Base-by-base conservation (phyloP, 176 grass and related monocot genomes). In the Paspalum vaginatum region DNA sequence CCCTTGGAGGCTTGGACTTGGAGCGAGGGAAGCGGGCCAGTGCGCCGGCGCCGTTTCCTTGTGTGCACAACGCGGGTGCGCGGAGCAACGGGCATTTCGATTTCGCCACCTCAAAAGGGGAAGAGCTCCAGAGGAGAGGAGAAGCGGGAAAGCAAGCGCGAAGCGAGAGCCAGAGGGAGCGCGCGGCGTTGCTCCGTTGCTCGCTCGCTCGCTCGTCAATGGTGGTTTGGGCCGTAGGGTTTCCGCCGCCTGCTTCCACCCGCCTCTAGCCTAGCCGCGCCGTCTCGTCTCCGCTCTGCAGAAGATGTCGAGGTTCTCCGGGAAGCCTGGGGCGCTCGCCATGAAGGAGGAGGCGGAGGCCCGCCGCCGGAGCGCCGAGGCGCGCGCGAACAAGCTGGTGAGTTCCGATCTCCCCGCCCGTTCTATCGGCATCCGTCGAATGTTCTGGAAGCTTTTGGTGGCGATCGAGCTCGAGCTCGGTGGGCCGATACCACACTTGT, bases 191-290 rank as follows among this genome's bases (percentile, higher is more conserved):
- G 25, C 24, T 25, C 12, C 27, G 51, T 44, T 43, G 38, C 22
- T 11, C 18, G 68, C 26, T 11, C 18, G 68, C 26, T 22, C 26
- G 61, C 74, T 59, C 78, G 56, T 83, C 85, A 89, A 89, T 85
- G 89, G 72, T 66, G 71, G 77, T 44, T 67, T 88, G 81, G 32
- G 32, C 32, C 32, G 32, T 32, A 32, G 32, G 89, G 86, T 79
- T 91, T 89, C 80, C 77, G 42, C 21, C 53, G 11, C 72, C 38
- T 21, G 9, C 65, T 53, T 58, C 40, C 61, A 62, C 69, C 27
- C 52, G 22, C 69, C 22, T 58, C 61, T 32, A 32, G 32, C 32
- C 32, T 74, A 68, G 61, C 45, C 49, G 38, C 52, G 38, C 52
- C 75, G 21, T 4, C 12, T n/a, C 32, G 26, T 14, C 50, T 20